A percentile compares a stretch with the other conserved stretches of the same genome.
Conservation (phyloP, 306 rosid genomes). For the Vachellia pachyceras region DNA sequence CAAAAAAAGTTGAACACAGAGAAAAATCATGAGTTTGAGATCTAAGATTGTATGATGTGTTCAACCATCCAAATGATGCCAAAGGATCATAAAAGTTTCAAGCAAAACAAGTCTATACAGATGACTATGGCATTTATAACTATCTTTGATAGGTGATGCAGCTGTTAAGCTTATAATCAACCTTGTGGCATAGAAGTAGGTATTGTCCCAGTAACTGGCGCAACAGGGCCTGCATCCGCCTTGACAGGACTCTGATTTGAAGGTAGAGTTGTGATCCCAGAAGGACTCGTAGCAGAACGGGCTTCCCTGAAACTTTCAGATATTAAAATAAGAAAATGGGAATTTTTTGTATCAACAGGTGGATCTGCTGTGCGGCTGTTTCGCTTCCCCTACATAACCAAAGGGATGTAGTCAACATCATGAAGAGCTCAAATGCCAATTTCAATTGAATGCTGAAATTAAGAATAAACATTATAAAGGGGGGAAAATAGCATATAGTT, state of each 20-base stretch:
- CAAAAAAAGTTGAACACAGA: background rate
- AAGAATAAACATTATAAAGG: background rate
- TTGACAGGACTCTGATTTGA: slow-evolving; percentile 87
- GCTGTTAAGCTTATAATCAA: slow-evolving; percentile 34
- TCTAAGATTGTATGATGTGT: background rate
- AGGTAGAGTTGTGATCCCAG: slow-evolving; percentile 75
- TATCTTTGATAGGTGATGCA: slow-evolving; percentile 19
- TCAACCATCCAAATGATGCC: slow-evolving; percentile 19
- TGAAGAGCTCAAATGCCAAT: background rate
- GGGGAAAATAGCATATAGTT: background rate
- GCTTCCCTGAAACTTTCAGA: slow-evolving; percentile 94
- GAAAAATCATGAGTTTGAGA: slow-evolving; percentile 14
- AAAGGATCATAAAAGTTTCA: slow-evolving; percentile 5
- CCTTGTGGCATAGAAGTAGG: slow-evolving; percentile 83
- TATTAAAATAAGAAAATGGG: slow-evolving; percentile 75
- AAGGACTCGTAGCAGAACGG: slow-evolving; percentile 71
- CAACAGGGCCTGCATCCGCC: slow-evolving; percentile 70
- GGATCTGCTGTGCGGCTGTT: slow-evolving; percentile 70
- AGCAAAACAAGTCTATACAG: slow-evolving; percentile 12
- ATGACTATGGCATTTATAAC: slow-evolving; percentile 10
- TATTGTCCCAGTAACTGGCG: slow-evolving; percentile 76
- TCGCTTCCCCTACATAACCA: slow-evolving; percentile 79
- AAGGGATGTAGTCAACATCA: slow-evolving; percentile 41
- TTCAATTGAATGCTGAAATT: slow-evolving; percentile 3
- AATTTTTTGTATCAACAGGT: slow-evolving; percentile 67